These are phyloP conservation scores for Rhynchospora breviuscula DNA, from an alignment of 176 grass and related monocot genomes.

Conservation along the genomic window DNA sequence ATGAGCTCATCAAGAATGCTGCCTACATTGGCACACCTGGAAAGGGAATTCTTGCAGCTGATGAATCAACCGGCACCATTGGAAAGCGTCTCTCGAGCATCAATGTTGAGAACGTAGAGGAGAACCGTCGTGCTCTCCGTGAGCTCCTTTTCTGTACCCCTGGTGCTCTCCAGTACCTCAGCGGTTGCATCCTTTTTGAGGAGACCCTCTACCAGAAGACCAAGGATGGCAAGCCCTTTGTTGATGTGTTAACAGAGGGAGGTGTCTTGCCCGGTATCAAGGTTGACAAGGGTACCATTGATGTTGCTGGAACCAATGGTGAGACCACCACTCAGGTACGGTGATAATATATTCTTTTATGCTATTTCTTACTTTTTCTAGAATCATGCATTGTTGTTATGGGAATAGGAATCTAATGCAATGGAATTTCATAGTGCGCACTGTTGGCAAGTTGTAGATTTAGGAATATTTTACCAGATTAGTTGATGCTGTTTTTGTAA, in stretches of 20 bases:
- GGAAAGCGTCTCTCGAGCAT: slow-evolving; percentile 86
- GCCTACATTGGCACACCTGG: slow-evolving; percentile 81
- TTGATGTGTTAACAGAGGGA: slow-evolving; percentile 56
- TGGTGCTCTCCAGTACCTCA: slow-evolving; percentile 52
- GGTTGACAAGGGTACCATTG: slow-evolving; percentile 81
- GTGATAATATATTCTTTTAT: neutral
- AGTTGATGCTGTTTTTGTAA: neutral
- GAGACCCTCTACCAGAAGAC: slow-evolving; percentile 96
- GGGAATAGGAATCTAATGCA: neutral
- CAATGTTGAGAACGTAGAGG: slow-evolving; percentile 82
- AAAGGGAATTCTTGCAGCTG: slow-evolving; percentile 83
- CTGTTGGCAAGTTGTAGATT: neutral
- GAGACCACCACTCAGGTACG: slow-evolving; percentile 78
- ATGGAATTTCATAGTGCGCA: neutral
- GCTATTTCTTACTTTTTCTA: neutral
- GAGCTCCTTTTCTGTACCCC: slow-evolving; percentile 84
- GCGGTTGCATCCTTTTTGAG: slow-evolving; percentile 77
- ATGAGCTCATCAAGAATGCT: slow-evolving; percentile 92
- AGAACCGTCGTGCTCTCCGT: slow-evolving; percentile 69
- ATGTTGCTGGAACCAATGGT: slow-evolving; percentile 56
- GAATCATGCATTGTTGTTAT: neutral
- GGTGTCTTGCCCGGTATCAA: slow-evolving; percentile 73
- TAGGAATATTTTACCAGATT: neutral
- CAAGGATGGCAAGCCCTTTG: slow-evolving; percentile 75
- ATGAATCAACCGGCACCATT: slow-evolving; percentile 84